Evolutionary conservation across 2,329 filamentous ascomycete genomes (phyloP), one percentile per base, ranked within the genome.

Genomic region (Colletotrichum tofieldiae): DNA sequence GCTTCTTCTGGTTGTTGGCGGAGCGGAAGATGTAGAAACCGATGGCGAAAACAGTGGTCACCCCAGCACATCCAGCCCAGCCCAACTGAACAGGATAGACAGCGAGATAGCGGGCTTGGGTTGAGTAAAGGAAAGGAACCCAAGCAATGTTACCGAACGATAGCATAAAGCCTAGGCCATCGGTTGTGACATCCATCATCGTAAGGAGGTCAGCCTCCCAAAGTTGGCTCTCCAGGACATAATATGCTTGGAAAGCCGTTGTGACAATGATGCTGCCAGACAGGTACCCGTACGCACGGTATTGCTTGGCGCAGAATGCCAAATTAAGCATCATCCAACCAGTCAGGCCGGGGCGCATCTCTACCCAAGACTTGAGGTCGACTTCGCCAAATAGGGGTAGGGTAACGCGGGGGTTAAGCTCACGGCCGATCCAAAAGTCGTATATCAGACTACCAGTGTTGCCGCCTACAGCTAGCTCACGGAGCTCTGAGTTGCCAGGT

Each of bases 401-500:
- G 0, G 84, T 86, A 70, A 93, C 79, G 45, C 92, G 90, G 14
- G 92, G 92, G 79, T 94, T 94, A 71, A 94, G 88, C 78, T 94
- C 92, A 39, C 92, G 90, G 32, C 92, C 92, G 75, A 94, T 94
- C 82, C 92, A 94, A 87, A 92, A 94, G 79, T 94, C 93, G 93
- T 26, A 26, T 26, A 26, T 26, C 23, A 26, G 23, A 26, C 23
- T 26, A 59, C 92, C 92, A 14, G 86, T 89, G 76, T 90, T 86
- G 39, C 91, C 92, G 65, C 91, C 91, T 32, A 87, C 86, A 6
- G 92, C 92, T n/a, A 94, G 84, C 77, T 93, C 90, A 54, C 92
- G 90, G 62, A 86, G 82, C 37, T 88, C 84, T 0, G 84, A 82
- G 78, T 93, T 92, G 59, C 86, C 87, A 65, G 87, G 82, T 75